Base-by-base conservation (phyloP, 306 rosid species). In the Cicer chorassanicum region DNA sequence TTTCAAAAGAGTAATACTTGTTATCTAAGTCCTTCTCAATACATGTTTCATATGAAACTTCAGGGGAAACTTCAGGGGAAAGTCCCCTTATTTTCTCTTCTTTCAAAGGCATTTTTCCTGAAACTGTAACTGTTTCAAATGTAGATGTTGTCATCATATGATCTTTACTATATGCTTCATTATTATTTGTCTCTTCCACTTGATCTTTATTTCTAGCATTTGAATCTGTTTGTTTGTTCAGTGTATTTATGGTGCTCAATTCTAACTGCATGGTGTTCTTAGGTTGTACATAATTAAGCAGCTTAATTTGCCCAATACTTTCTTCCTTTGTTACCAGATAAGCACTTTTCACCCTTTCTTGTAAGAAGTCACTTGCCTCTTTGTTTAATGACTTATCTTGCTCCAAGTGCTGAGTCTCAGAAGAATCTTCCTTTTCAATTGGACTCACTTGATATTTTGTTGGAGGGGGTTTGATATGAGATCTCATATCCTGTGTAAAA, bases 401-500 rank as follows among this genome's bases (percentile, higher is more conserved):
- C 55, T 73, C 76, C 5, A 56, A 57, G 13, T 74, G 48, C 65
- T 9, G 66, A 51, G 59, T 66, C 81, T 57, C 72, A 48, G 60
- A 74, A 73, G 76, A 48, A 50, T 67, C 65, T 59, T 49, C 75
- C 49, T 49, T 84, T 70, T 71, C 81, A 55, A 38, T 65, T 71
- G 59, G 56, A 67, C 40, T 80, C 5, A 59, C 40, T 65, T 80
- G 84, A 57, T 65, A 60, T 73, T 82, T 78, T 65, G 49, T 65
- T 68, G 87, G 67, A 40, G 88, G 76, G 34, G 88, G 82, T 76
- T 87, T 88, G 76, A 80, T 84, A 55, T 67, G 83, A 79, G 96
- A 56, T 77, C 63, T 85, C 71, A 51, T 53, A 70, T 88, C 95
- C 99, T 88, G 92, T 19, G 70, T 19, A 43, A 61, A 84, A 80